Base-by-base conservation (phyloP, 345 rosid species). In the Ailanthus altissimus region DNA sequence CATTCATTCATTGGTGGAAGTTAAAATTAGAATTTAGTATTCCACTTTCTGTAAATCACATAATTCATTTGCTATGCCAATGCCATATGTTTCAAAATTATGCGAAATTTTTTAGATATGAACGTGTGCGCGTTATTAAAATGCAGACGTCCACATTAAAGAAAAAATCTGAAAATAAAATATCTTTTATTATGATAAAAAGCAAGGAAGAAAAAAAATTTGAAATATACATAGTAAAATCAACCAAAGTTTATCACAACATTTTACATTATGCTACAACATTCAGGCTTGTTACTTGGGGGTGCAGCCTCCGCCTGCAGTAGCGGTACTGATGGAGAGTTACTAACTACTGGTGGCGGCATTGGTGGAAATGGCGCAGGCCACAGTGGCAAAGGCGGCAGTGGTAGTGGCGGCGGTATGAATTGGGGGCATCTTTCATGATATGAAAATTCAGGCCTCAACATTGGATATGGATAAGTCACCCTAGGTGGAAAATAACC, bases 401-500 rank as follows among this genome's bases (percentile, higher is more conserved):
- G 60, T 0, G 57, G 57, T 2, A 16, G 73, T 38, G 80, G 70
- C 4, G 61, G 69, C 0, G 13, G 54, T 25, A 26, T 9, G 32
- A 59, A 8, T 0, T 28, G 25, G 36, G 42, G 47, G 23, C 26
- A 11, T 47, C 50, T 23, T 10, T 46, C 81, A 54, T 12, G 46
- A 63, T 69, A 65, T 21, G 73, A 36, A 14, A 8, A 13, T 16
- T 58, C 61, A 10, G 77, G 76, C 23, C 66, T 57, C 57, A 40
- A 36, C 60, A 57, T 21, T 42, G 65, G 78, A 63, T 69, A 8
- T 60, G 78, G 42, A 21, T n/a, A 3, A 67, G 21, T 16, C 62
- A 32, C 23, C 40, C 54, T 57, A 36, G 50, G 60, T 54, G 81
- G 81, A 25, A n/a, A 18, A 67, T 42, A 63, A 25, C 42, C 65